A percentile compares a stretch with the other conserved stretches of the same genome.
These are phyloP conservation scores for Porcisia hertigi DNA, from an alignment of 208 protist species.

Conservation along the genomic window DNA sequence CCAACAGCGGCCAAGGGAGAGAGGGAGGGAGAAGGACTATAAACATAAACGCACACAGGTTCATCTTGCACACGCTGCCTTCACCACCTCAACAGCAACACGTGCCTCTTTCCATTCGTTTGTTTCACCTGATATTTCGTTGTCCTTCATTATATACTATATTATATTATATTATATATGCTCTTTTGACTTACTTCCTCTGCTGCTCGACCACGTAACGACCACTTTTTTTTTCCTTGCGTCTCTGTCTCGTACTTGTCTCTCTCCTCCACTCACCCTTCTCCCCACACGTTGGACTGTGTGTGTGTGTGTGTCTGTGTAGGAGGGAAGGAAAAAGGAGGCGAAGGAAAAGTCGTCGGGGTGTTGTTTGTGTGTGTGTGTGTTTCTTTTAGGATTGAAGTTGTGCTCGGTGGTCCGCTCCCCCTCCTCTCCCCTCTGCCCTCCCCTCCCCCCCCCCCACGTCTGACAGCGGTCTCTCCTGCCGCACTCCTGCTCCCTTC, in stretches of 20 bases:
- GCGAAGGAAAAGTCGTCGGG: too few species aligned
- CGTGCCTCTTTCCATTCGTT: too few species aligned
- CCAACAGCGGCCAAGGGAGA: too few species aligned
- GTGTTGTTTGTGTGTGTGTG: background rate
- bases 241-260: background rate
- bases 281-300: too few species aligned
- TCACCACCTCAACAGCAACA: too few species aligned
- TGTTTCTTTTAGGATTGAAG: background rate
- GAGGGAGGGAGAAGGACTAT: too few species aligned
- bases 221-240: background rate
- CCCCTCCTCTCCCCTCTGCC: too few species aligned
- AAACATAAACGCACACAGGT: too few species aligned
- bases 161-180: background rate
- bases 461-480: background rate
- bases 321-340: too few species aligned
- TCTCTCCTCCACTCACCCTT: background rate
- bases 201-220: background rate
- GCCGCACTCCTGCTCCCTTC: background rate
- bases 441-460: background rate
- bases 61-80: too few species aligned
- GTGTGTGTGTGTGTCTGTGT: background rate
- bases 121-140: too few species aligned
- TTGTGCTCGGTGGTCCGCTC: background rate
- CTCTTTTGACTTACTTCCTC: conserved; percentile 5
- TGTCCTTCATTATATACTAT: too few species aligned